Evolutionary conservation across 495 filamentous ascomycete genomes (phyloP).

Genomic region (Chaetomidium leptoderma): DNA sequence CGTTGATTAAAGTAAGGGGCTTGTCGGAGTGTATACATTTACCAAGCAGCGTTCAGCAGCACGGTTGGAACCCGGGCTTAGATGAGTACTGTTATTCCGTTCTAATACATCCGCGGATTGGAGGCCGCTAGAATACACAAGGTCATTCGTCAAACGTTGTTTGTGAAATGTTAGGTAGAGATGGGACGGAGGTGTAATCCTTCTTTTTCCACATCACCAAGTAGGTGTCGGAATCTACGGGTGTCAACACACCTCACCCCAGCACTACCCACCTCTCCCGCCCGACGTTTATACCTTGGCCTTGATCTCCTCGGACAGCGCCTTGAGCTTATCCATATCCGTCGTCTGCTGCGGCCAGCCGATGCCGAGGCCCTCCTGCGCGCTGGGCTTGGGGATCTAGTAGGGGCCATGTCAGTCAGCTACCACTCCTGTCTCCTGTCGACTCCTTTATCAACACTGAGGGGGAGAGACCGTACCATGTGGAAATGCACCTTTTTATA

Average conservation of each 20-base stretch:
- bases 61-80: neutral
- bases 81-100: neutral
- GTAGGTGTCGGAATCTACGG: too few relatives aligned
- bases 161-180: neutral
- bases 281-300: conserved; percentile 65
- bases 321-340: conserved; percentile 82
- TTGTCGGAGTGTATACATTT: conserved; percentile 1
- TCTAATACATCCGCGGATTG: neutral
- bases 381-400: conserved; percentile 93
- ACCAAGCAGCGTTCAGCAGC: neutral
- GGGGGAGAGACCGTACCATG: conserved; percentile 56
- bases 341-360: conserved; percentile 71
- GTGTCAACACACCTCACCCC: neutral
- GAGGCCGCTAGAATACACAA: neutral
- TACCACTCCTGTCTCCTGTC: neutral
- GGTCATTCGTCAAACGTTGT: neutral
- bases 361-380: conserved; percentile 72
- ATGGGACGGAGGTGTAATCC: neutral
- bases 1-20: conserved; percentile 43
- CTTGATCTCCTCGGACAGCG: conserved; percentile 75
- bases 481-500: conserved; percentile 79
- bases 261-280: neutral
- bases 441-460: neutral
- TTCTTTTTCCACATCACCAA: neutral
- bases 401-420: neutral